Percentiles rank a stretch among this genome's conserved stretches.
Conservation (phyloP, 371 early-diverging fungal species). For the Racocetra persica region DNA sequence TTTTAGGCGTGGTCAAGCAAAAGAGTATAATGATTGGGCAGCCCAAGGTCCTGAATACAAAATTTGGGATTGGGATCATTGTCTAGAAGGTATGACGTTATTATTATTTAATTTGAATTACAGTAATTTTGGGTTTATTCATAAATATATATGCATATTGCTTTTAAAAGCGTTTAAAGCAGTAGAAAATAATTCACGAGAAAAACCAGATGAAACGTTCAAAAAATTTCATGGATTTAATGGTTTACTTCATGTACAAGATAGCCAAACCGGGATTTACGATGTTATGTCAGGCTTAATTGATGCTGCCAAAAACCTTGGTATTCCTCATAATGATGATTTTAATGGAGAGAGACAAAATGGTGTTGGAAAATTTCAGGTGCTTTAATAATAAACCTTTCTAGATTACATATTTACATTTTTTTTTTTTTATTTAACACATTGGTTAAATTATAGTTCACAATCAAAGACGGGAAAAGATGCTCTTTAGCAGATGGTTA, state of each 20-base stretch:
- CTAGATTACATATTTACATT: too few species aligned
- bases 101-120: too few species aligned
- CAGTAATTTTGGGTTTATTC: too few species aligned
- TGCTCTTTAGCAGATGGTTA: background rate
- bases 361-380: background rate
- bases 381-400: background rate
- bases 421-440: too few species aligned
- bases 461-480: background rate
- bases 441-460: too few species aligned
- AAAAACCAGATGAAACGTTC: background rate
- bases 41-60: slow-evolving; percentile 16
- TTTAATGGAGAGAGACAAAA: background rate
- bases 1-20: background rate
- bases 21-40: background rate
- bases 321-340: background rate
- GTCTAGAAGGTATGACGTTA: slow-evolving; percentile 19
- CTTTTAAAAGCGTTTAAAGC: background rate
- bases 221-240: slow-evolving; percentile 2
- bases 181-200: background rate
- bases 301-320: background rate
- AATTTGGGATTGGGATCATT: slow-evolving; percentile 8
- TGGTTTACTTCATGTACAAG: background rate
- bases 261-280: background rate
- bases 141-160: background rate
- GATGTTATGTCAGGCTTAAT: background rate